phyloP scores from a whole-genome alignment of 345 rosid species.

The Salix udensis region DNA sequence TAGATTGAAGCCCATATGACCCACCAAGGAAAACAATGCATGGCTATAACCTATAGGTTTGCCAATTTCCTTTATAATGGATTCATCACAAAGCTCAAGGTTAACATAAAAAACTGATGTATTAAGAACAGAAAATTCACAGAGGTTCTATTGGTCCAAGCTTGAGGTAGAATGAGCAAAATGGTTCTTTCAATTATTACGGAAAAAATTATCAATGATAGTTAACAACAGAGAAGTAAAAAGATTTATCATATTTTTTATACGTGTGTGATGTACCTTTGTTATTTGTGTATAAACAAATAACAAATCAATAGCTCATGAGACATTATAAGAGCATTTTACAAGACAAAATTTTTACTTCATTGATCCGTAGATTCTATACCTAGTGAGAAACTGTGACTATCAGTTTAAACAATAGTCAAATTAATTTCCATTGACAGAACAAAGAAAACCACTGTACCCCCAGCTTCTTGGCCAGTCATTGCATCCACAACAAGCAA shows the following conservation, averaged over 20 bases:
- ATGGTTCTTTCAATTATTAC: not conserved
- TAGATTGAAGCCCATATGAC: not conserved
- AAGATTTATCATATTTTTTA: not conserved
- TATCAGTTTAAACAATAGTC: not conserved
- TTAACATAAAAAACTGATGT: not conserved
- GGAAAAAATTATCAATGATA: not conserved
- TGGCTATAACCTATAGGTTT: not conserved
- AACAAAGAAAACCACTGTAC: slow-evolving; percentile 30
- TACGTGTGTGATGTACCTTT: not conserved
- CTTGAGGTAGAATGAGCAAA: not conserved
- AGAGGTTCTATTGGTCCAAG: not conserved
- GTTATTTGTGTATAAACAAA: not conserved
- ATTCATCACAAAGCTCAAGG: not conserved
- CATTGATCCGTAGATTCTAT: not conserved
- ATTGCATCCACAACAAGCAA: slow-evolving; percentile 98
- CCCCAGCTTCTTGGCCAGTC: slow-evolving; percentile 99
- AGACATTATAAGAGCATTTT: not conserved
- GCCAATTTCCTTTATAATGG: not conserved
- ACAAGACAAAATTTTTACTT: not conserved
- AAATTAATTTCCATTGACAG: not conserved
- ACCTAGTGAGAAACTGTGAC: not conserved
- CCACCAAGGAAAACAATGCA: not conserved
- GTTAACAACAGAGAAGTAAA: not conserved
- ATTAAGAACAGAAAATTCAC: not conserved
- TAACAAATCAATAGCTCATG: not conserved